Base-by-base conservation (phyloP, 2,329 filamentous ascomycete genomes). In the Ilyonectria destructans region DNA sequence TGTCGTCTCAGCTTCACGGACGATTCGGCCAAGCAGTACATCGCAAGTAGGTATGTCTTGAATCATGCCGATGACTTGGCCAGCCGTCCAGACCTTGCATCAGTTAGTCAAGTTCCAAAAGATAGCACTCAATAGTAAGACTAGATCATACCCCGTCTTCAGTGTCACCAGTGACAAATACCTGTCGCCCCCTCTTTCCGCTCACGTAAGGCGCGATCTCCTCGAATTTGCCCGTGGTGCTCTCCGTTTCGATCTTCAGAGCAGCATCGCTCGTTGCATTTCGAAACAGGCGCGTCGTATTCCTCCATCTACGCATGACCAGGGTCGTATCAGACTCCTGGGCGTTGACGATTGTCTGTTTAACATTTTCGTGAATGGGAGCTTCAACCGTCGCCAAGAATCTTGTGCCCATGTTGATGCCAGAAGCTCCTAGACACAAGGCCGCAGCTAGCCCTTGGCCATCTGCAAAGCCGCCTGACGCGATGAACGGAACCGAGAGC, bases 371-470 rank as follows among this genome's bases (percentile, higher is more conserved):
- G 17, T 56, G 52, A 13, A 56, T 21, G 3, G 31, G 31, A 33
- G n/a, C 33, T 56, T 56, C 46, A 21, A 49, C 13, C 17, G 6
- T 49, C 9, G 3, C n/a, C 6, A 49, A 23, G 4, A 49, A 49
- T 21, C 46, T 21, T 7, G 46, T 49, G 46, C 46, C 46, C 46
- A 49, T 49, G 21, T 49, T 49, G 46, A 49, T 49, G 2, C 46
- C 46, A 49, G n/a, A 49, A 21, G 46, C 46, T 6, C 46, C 46
- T 19, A 49, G 7, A 3, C n/a, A 21, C 21, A 49, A 49, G 13
- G 46, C 13, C 7, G 46, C n/a, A 6, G 21, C 46, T 6, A 49
- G 46, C 5, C 46, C 46, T 49, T 49, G 46, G 21, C 46, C 46
- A 7, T 49, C 46, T 23, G 46, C 46, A 49, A 23, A 49, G n/a